A percentile compares a stretch with the other conserved stretches of the same genome.
These are phyloP conservation scores for Onygenales sp. DNA, from an alignment of 2,329 filamentous ascomycete genomes.

Conservation along the genomic window DNA sequence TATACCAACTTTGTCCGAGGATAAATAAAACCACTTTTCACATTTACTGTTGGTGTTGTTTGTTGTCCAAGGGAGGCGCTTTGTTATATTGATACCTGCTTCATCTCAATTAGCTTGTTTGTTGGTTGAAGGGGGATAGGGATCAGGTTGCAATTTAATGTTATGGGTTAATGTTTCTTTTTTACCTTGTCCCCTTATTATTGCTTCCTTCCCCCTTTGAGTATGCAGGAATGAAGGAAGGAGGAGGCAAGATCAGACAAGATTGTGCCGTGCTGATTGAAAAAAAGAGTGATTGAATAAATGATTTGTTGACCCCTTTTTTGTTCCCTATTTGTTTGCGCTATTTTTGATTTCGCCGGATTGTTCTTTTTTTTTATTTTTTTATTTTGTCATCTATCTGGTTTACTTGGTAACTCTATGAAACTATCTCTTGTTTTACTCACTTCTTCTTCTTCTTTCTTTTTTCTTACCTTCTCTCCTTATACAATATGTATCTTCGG, in stretches of 20 bases:
- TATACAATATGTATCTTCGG: too few relatives aligned
- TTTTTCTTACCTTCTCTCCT: not conserved
- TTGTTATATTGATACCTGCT: not conserved
- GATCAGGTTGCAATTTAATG: not conserved
- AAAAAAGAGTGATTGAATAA: too few relatives aligned
- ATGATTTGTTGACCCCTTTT: too few relatives aligned
- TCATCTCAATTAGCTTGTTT: not conserved
- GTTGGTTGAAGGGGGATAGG: not conserved
- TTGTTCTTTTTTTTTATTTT: not conserved
- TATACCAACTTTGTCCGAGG: slow-evolving; percentile 1
- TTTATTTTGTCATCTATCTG: not conserved
- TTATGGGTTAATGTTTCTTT: too few relatives aligned
- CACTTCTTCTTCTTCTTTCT: not conserved
- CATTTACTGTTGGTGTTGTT: not conserved
- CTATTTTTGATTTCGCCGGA: not conserved
- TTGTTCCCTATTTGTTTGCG: not conserved
- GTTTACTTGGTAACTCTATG: too few relatives aligned
- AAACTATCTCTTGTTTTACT: not conserved
- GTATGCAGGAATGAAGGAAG: too few relatives aligned
- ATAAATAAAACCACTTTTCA: not conserved
- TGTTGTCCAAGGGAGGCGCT: not conserved
- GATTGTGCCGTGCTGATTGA: too few relatives aligned
- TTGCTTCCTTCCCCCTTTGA: too few relatives aligned
- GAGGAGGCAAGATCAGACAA: too few relatives aligned
- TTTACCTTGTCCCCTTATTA: too few relatives aligned